Conservation (phyloP, 2,329 filamentous ascomycete genomes). For the Cryphonectria naterciae region DNA sequence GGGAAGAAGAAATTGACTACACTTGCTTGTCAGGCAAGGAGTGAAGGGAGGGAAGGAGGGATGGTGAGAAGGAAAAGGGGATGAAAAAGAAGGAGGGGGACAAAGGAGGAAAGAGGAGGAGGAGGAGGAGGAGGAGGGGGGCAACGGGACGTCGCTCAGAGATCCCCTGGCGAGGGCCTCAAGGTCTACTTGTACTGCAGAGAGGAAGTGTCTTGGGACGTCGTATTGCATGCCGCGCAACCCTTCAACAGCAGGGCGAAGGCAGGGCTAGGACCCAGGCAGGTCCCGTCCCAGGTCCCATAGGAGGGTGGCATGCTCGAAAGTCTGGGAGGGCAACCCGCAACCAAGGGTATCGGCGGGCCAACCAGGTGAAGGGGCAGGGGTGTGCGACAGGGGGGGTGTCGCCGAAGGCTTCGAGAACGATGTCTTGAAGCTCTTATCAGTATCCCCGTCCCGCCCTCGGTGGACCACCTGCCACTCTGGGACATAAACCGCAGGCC, state of each 20-base stretch:
- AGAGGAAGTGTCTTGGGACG: not conserved
- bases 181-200: slow-evolving; percentile 7
- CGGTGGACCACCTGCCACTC: slow-evolving; percentile 7
- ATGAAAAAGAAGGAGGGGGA: not conserved
- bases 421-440: slow-evolving; percentile 1
- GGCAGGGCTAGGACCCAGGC: not conserved
- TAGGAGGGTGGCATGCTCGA: not conserved
- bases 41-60: not conserved
- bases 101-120: not conserved
- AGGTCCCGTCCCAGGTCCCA: not conserved
- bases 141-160: not conserved
- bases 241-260: not conserved
- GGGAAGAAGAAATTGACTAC: not conserved
- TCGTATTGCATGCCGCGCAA: not conserved
- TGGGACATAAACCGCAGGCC: not conserved
- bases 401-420: slow-evolving; percentile 12
- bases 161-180: not conserved
- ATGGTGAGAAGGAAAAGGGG: not conserved
- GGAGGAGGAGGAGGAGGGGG: not conserved
- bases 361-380: slow-evolving; percentile 8
- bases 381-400: not conserved
- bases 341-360: not conserved
- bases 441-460: slow-evolving; percentile 6
- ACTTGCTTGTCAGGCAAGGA: slow-evolving; percentile 7
- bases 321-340: not conserved